Percentiles rank a stretch among this genome's conserved stretches.
These are phyloP conservation scores for Coprinopsis strossmayeri DNA, from an alignment of 768 basidiomycete genomes.

Conservation along the genomic window DNA sequence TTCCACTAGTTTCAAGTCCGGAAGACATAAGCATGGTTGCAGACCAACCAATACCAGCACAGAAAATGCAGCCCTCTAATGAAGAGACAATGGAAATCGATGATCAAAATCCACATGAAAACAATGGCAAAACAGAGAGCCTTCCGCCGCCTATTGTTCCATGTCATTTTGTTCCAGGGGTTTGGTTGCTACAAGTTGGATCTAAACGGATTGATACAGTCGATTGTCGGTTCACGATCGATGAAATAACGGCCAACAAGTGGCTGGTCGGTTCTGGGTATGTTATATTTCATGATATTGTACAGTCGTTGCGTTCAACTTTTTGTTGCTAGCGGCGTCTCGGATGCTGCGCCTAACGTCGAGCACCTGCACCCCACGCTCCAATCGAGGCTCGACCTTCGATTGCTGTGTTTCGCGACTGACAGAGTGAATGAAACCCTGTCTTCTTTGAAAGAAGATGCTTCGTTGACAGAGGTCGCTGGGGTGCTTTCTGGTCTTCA, in stretches of 20 bases:
- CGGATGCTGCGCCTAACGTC: no score
- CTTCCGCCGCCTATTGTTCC: slow-evolving; percentile 16
- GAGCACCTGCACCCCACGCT: no score
- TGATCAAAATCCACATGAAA: no score
- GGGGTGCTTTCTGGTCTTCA: background rate
- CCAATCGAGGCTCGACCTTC: background rate
- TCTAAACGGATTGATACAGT: slow-evolving; percentile 24
- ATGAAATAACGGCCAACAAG: slow-evolving; percentile 24
- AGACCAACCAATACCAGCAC: background rate
- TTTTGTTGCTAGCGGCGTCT: no score
- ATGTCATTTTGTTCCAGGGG: slow-evolving; percentile 31
- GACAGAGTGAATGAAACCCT: background rate
- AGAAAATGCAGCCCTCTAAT: background rate
- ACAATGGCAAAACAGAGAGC: no score
- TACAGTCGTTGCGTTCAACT: no score
- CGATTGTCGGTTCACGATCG: slow-evolving; percentile 31
- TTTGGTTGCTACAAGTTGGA: slow-evolving; percentile 33
- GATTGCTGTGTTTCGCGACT: slow-evolving; percentile 3
- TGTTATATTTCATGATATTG: background rate
- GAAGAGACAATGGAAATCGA: no score
- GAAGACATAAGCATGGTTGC: no score
- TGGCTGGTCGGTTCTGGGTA: slow-evolving; percentile 21
- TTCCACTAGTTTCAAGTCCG: no score
- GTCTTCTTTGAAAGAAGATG: background rate
- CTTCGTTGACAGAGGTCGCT: background rate